Conservation (phyloP, 345 rosid species). For the Abelmoschus esculentus region DNA sequence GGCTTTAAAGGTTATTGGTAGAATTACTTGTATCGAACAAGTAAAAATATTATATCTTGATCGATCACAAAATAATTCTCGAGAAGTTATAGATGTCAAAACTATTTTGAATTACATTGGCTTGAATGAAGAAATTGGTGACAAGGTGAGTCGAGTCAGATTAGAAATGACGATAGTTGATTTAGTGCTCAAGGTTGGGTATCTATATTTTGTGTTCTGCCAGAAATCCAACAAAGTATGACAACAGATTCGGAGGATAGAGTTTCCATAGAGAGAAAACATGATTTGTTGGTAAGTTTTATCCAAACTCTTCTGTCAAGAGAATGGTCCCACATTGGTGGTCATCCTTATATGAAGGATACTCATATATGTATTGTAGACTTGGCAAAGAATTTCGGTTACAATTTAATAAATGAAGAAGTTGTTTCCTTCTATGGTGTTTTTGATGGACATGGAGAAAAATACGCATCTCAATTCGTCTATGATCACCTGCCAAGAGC, state of each 20-base stretch:
- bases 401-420: conserved; percentile 21
- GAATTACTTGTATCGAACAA: conserved; percentile 77
- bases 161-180: conserved; percentile 98
- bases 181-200: conserved; percentile 78
- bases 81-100: conserved; percentile 94
- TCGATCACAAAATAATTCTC: conserved; percentile 92
- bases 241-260: conserved; percentile 65
- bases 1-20: conserved; percentile 71
- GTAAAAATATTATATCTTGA: conserved; percentile 95
- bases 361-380: conserved; percentile 64
- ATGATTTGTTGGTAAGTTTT: conserved; percentile 27
- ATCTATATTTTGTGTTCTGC: conserved; percentile 51
- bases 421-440: conserved; percentile 72
- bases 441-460: conserved; percentile 14
- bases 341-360: conserved; percentile 66
- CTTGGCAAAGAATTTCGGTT: conserved; percentile 46
- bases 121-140: conserved; percentile 95
- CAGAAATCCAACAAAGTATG: conserved; percentile 20
- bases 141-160: conserved; percentile 99
- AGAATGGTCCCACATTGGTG: conserved; percentile 68
- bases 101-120: conserved; percentile 96
- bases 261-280: conserved; percentile 25
- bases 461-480: too few relatives aligned
- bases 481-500: too few relatives aligned
- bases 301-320: conserved; percentile 59